These are phyloP conservation scores for Vararia minispora DNA, from an alignment of 768 basidiomycete genomes.

Conservation along the genomic window DNA sequence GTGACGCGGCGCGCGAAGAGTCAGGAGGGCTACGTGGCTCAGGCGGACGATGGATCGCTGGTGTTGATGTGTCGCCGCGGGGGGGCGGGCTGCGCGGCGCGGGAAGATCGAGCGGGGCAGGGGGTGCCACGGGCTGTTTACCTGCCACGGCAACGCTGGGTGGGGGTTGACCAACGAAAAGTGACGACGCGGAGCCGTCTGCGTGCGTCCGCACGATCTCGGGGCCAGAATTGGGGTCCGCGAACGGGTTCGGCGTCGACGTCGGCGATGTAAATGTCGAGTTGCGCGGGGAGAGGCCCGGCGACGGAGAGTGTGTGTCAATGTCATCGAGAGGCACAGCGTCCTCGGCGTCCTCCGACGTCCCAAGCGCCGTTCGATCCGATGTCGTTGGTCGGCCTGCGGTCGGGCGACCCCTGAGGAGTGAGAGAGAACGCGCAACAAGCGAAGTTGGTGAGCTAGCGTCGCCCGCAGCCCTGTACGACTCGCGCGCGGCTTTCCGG, in stretches of 20 bases:
- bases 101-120: slow-evolving; percentile 47
- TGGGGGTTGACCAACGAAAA: slow-evolving; percentile 25
- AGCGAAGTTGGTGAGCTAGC: slow-evolving; percentile 49
- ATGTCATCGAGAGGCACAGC: slow-evolving; percentile 44
- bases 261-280: slow-evolving; percentile 16
- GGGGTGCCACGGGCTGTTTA: slow-evolving; percentile 33
- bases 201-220: no score
- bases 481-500: slow-evolving; percentile 60
- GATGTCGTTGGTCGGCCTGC: slow-evolving; percentile 24
- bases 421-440: slow-evolving; percentile 50
- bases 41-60: slow-evolving; percentile 23
- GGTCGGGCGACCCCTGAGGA: slow-evolving; percentile 28
- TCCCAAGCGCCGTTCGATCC: slow-evolving; percentile 39
- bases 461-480: no score
- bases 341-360: slow-evolving; percentile 40
- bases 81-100: slow-evolving; percentile 48
- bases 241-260: slow-evolving; percentile 30
- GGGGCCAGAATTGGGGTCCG: no score
- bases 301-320: slow-evolving; percentile 27
- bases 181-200: slow-evolving; percentile 35
- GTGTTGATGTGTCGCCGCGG: slow-evolving; percentile 27
- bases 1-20: slow-evolving; percentile 13
- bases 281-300: slow-evolving; percentile 22
- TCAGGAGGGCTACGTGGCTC: slow-evolving; percentile 26
- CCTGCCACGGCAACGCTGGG: slow-evolving; percentile 16